Percentiles rank a stretch among this genome's conserved stretches.
These are phyloP conservation scores for Rosa multiflora DNA, from an alignment of 306 rosid genomes.

Conservation along the genomic window DNA sequence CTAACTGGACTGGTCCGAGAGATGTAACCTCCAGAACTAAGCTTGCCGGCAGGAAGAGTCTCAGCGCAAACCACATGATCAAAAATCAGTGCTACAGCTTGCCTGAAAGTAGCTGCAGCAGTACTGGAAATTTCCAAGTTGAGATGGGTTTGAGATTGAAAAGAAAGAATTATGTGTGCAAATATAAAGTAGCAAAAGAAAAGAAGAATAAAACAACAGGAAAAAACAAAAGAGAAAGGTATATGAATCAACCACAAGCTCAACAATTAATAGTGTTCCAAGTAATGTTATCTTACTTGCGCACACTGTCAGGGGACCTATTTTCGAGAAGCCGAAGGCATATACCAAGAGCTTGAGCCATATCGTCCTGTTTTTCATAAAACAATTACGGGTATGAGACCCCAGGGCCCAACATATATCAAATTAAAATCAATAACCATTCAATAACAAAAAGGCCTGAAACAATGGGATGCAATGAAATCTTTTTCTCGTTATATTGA, in stretches of 20 bases:
- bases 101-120: conserved; percentile 99
- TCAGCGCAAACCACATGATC: conserved; percentile 76
- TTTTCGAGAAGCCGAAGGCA: conserved; percentile 93
- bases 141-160: conserved; percentile 28
- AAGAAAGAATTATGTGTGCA: neutral
- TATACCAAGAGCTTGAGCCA: conserved; percentile 91
- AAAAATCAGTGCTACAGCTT: conserved; percentile 92
- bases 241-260: conserved; percentile 10
- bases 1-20: conserved; percentile 76
- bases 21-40: conserved; percentile 67
- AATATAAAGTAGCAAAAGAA: conserved; percentile 1
- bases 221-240: conserved; percentile 8
- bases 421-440: neutral
- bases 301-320: conserved; percentile 92
- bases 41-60: conserved; percentile 89
- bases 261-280: conserved; percentile 13
- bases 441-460: neutral
- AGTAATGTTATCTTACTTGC: conserved; percentile 51
- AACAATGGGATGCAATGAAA: neutral
- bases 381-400: neutral
- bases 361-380: conserved; percentile 59
- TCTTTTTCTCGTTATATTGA: neutral
- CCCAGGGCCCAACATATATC: conserved; percentile 2
- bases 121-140: conserved; percentile 65
- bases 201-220: neutral